Percentiles rank a stretch among this genome's conserved stretches.
These are phyloP conservation scores for Termitomyces sp. DNA, from an alignment of 768 basidiomycete species.

Conservation along the genomic window DNA sequence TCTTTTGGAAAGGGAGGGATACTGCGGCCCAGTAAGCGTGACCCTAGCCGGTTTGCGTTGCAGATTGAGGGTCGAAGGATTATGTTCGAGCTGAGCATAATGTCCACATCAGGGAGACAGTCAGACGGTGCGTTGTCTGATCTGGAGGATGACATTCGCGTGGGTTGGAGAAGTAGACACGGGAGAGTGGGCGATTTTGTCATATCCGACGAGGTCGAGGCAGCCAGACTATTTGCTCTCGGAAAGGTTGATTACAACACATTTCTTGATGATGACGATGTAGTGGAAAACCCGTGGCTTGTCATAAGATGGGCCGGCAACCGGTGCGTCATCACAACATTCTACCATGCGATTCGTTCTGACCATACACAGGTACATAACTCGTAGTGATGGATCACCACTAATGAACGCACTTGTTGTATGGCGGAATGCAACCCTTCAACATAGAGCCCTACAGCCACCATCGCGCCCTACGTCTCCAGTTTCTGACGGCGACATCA, in stretches of 20 bases:
- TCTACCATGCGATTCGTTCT: not conserved
- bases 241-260: conserved; percentile 58
- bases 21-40: conserved; percentile 52
- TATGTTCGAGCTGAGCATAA: conserved; percentile 72
- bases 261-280: conserved; percentile 59
- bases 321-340: conserved; percentile 41
- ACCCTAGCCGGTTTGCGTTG: conserved; percentile 61
- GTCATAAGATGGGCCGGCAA: conserved; percentile 71
- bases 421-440: conserved; percentile 54
- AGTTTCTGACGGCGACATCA: conserved; percentile 27
- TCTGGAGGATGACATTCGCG: conserved; percentile 9
- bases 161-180: conserved; percentile 20
- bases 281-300: conserved; percentile 59
- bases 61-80: conserved; percentile 54
- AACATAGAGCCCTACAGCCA: conserved; percentile 18
- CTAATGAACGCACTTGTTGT: conserved; percentile 68
- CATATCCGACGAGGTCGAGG: conserved; percentile 47
- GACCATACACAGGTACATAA: conserved; percentile 56
- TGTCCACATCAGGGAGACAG: conserved; percentile 27
- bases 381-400: conserved; percentile 68
- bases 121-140: conserved; percentile 14
- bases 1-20: conserved; percentile 48
- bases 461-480: conserved; percentile 33
- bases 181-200: conserved; percentile 16
- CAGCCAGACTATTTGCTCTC: conserved; percentile 49